Evolutionary conservation across 805 yeast species (phyloP).

Genomic region (Metschnikowia dekortorum): DNA sequence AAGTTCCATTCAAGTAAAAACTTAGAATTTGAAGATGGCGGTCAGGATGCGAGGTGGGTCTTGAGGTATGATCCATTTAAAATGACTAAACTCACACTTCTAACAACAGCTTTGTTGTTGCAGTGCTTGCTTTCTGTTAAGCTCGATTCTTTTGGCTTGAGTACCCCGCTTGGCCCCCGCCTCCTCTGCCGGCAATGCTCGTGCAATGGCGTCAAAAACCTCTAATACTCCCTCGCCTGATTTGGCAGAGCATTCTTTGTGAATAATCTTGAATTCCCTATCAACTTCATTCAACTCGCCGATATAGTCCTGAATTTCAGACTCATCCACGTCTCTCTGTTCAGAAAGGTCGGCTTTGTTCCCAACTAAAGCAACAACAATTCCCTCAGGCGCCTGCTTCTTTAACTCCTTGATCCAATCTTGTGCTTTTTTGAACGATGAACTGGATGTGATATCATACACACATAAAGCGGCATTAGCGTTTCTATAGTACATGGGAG

Average conservation of each 20-base stretch:
- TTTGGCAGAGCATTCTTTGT: constrained; percentile 43
- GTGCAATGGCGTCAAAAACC: constrained; percentile 35
- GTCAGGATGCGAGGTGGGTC: no score
- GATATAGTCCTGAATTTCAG: constrained; percentile 47
- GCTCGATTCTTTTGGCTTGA: constrained; percentile 14
- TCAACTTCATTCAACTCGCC: constrained; percentile 16
- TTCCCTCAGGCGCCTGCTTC: constrained; percentile 90
- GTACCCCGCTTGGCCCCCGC: constrained; percentile 16
- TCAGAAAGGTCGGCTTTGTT: constrained; percentile 82
- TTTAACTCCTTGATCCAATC: constrained; percentile 97
- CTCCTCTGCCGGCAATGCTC: constrained; percentile 41
- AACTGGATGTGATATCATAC: constrained; percentile 92
- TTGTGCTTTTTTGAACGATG: constrained; percentile 90
- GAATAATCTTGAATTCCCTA: constrained; percentile 22
- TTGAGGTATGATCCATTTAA: not conserved
- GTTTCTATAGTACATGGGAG: constrained; percentile 96
- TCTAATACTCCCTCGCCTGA: constrained; percentile 42
- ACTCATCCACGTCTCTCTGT: constrained; percentile 40
- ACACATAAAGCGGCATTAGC: constrained; percentile 97
- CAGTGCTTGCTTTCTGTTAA: constrained; percentile 12
- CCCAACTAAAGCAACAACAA: constrained; percentile 90
- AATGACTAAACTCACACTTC: not conserved
- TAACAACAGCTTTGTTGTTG: constrained; percentile 18
- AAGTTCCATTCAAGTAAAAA: not conserved
- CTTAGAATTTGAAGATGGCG: not conserved